Evolutionary conservation across 257 asterid species (phyloP).

Genomic region (Henckelia pumila): DNA sequence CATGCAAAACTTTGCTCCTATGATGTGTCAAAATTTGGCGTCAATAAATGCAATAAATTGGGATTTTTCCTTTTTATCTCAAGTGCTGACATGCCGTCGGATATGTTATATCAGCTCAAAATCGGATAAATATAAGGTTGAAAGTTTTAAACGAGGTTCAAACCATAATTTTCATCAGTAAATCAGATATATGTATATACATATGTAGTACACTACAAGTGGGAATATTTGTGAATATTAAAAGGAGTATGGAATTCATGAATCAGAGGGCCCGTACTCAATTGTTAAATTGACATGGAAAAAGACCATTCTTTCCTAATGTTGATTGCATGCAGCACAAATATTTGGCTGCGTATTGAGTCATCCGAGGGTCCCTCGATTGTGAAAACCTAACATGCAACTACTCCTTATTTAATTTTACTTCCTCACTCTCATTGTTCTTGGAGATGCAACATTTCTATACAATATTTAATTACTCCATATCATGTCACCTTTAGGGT

Average conservation of each 20-base stretch:
- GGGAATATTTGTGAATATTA: neutral
- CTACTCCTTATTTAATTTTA: neutral
- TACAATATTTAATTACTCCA: too few relatives aligned
- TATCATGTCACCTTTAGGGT: neutral
- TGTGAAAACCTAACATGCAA: conserved; percentile 34
- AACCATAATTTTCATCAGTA: too few relatives aligned
- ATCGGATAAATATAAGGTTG: too few relatives aligned
- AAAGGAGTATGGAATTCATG: conserved; percentile 14
- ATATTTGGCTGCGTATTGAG: conserved; percentile 32
- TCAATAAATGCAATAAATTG: too few relatives aligned
- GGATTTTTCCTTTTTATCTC: too few relatives aligned
- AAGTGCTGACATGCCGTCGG: too few relatives aligned
- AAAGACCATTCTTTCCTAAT: conserved; percentile 32
- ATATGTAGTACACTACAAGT: neutral
- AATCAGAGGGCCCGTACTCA: conserved; percentile 20
- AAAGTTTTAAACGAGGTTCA: too few relatives aligned
- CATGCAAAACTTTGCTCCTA: too few relatives aligned
- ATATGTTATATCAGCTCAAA: too few relatives aligned
- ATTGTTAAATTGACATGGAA: conserved; percentile 28
- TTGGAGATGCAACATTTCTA: neutral
- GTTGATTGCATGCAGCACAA: conserved; percentile 27
- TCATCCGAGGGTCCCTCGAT: conserved; percentile 38
- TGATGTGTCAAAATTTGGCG: too few relatives aligned
- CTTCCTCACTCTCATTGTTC: conserved; percentile 12
- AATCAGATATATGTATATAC: neutral